Evolutionary conservation across 2,329 filamentous ascomycete genomes (phyloP).

Genomic region (Colletotrichum acutatum): DNA sequence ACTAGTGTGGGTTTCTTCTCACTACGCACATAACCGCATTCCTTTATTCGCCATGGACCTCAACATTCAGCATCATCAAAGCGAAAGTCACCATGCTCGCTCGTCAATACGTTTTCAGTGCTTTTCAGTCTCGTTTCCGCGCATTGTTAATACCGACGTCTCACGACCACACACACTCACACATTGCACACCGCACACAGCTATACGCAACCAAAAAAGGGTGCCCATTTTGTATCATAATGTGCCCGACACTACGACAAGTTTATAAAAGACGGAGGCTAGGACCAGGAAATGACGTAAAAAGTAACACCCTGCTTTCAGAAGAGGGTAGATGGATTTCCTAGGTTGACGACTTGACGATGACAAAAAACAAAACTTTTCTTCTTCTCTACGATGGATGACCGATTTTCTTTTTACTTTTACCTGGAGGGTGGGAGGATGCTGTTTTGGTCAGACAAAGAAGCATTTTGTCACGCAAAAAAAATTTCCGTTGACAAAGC

Average conservation of each 20-base stretch:
- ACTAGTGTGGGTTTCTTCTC: conserved; percentile 12
- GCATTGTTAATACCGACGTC: conserved; percentile 30
- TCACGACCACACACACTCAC: conserved; percentile 10
- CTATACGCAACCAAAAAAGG: neutral
- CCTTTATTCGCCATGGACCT: neutral
- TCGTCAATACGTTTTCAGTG: conserved; percentile 14
- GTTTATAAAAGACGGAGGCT: conserved; percentile 23
- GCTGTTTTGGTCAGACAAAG: neutral
- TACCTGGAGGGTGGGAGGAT: no score
- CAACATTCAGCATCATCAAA: conserved; percentile 29
- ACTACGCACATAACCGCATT: conserved; percentile 24
- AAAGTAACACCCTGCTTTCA: neutral
- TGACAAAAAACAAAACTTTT: neutral
- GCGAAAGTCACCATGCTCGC: conserved; percentile 17
- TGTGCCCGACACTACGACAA: conserved; percentile 8
- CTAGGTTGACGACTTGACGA: conserved; percentile 24
- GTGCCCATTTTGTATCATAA: conserved; percentile 16
- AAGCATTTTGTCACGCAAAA: neutral
- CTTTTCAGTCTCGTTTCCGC: conserved; percentile 13
- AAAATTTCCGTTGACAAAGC: conserved; percentile 19
- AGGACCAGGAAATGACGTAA: neutral
- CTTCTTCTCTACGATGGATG: neutral
- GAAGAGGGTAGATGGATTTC: neutral
- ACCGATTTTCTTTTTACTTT: neutral
- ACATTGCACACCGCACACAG: neutral